Base-by-base conservation (phyloP, 768 basidiomycete species). In the Boletales sp. region DNA sequence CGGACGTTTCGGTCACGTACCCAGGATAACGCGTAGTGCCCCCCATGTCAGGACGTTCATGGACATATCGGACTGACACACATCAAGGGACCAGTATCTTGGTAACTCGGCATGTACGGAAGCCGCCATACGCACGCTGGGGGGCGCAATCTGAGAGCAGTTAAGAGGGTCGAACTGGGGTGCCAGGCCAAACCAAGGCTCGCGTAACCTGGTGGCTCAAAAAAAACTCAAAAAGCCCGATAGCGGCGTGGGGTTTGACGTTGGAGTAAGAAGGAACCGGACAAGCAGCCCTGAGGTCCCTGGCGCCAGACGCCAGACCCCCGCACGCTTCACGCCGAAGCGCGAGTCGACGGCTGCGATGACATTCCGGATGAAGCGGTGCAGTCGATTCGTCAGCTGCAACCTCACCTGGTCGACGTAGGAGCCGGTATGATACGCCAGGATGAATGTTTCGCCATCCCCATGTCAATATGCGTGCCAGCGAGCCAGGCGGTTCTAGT, bases 1-100 rank as follows among this genome's bases (percentile, higher is more conserved):
- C 25, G 21, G 44, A 46, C 44, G 33, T 13, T 10, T 7, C 30
- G 17, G 50, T 51, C 60, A 62, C 56, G 48, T 43, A 59, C 53
- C 48, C 19, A 17, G 36, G 25, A 40, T 41, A 39, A 36, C 41
- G 15, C 34, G 15, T 15, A 14, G 33, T 12, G 13, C 7, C 11
- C 25, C 54, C 41, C 59, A 46, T 58, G 56, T 51, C 48, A 49
- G 17, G 34, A 4, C 39, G 41, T 48, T 56, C 48, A 19, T 53
- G 50, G 44, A 17, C 40, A 48, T 49, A 61, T 55, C 47, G 43
- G 25, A 17, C 37, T 60, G 18, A 39, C 50, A 54, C 56, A 58
- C 41, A 58, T 55, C 49, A 49, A 49, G 42, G 50, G 17, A 21
- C 28, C 48, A 41, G 8, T 19, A 39, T 9, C 36, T 17, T 37